phyloP scores from a whole-genome alignment of 345 rosid genomes.

The Anacardium occidentale region DNA sequence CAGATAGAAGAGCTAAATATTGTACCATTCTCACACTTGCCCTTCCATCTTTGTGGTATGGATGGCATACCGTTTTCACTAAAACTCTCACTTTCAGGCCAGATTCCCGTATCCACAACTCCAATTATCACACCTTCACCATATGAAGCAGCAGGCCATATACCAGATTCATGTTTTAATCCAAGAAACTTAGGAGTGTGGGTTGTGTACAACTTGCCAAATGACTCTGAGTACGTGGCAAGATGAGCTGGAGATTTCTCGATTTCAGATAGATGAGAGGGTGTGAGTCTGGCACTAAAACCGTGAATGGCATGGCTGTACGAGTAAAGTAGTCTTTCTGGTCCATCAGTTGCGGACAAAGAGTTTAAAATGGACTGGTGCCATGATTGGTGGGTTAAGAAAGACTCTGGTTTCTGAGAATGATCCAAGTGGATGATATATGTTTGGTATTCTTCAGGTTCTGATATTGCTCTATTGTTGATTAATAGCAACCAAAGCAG shows the following conservation, averaged over 20 bases:
- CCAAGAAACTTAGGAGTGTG: constrained; percentile 41
- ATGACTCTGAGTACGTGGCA: constrained; percentile 32
- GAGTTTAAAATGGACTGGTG: constrained; percentile 23
- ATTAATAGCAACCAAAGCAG: not conserved
- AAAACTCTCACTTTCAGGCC: constrained; percentile 36
- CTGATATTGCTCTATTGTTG: not conserved
- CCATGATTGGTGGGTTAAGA: constrained; percentile 32
- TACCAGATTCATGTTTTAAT: constrained; percentile 19
- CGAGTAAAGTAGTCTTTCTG: constrained; percentile 27
- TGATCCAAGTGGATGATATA: constrained; percentile 37
- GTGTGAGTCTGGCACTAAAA: constrained; percentile 46
- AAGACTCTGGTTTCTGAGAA: constrained; percentile 31
- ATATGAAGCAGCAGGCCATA: constrained; percentile 28
- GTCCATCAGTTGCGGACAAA: constrained; percentile 10
- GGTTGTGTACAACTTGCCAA: constrained; percentile 38
- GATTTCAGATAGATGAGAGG: constrained; percentile 31
- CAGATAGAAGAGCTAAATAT: constrained; percentile 19
- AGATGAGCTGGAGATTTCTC: constrained; percentile 41
- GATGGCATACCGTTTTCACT: constrained; percentile 23
- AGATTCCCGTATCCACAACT: constrained; percentile 32
- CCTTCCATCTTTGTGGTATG: constrained; percentile 35
- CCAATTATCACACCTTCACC: constrained; percentile 38
- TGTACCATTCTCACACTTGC: constrained; percentile 31
- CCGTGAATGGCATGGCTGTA: constrained; percentile 42
- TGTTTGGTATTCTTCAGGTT: constrained; percentile 21